Percentiles rank a stretch among this genome's conserved stretches.
Evolutionary conservation across 2,329 filamentous ascomycete species (phyloP).

Genomic region (Graphiopsis chlorocephala): DNA sequence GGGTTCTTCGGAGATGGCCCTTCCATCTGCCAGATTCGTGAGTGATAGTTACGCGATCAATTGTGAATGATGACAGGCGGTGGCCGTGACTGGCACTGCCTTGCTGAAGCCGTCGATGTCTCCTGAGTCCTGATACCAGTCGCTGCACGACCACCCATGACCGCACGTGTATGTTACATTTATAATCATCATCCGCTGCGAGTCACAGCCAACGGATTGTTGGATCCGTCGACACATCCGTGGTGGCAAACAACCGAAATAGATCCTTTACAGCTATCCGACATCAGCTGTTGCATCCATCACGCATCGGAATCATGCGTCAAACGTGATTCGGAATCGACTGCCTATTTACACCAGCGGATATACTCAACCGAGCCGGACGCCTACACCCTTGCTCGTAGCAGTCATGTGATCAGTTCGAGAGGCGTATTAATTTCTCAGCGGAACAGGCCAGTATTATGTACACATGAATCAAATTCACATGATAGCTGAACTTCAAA

Average conservation of each 20-base stretch:
- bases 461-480: background rate
- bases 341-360: background rate
- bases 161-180: background rate
- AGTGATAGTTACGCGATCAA: constrained; percentile 8
- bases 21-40: constrained; percentile 1
- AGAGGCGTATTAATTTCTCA: background rate
- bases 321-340: background rate
- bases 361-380: background rate
- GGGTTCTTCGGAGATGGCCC: background rate
- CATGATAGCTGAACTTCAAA: background rate
- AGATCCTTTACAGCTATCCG: background rate
- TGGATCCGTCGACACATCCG: background rate
- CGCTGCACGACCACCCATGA: background rate
- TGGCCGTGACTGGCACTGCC: background rate
- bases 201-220: background rate
- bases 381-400: background rate
- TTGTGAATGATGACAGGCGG: background rate
- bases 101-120: background rate
- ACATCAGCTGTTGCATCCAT: background rate
- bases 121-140: background rate
- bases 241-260: background rate
- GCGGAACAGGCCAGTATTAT: background rate
- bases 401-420: background rate
- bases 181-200: background rate
- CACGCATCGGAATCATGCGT: background rate